phyloP scores from a whole-genome alignment of 176 grass and related monocot species.

The Bolboschoenus planiculmis region DNA sequence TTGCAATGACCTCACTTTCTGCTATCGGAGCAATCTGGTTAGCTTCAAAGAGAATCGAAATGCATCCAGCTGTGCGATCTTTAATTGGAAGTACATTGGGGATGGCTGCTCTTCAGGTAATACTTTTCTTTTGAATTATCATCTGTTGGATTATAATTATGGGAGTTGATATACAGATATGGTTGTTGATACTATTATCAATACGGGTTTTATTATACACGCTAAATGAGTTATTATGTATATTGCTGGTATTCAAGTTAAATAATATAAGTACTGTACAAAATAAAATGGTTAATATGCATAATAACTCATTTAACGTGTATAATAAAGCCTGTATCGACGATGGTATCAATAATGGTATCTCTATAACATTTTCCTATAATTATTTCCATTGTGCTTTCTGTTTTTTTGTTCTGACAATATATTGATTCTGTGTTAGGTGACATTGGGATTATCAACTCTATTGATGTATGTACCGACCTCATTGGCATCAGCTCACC shows the following conservation, averaged over 20 bases:
- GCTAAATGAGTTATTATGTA: too few relatives aligned
- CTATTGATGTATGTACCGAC: conserved; percentile 80
- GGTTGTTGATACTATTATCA: too few relatives aligned
- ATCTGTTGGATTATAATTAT: background rate
- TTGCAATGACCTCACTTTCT: conserved; percentile 58
- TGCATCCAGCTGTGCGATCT: conserved; percentile 77
- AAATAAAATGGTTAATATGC: too few relatives aligned
- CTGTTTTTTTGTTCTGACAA: background rate
- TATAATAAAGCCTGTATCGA: too few relatives aligned
- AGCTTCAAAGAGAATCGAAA: conserved; percentile 57
- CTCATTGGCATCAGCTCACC: conserved; percentile 83
- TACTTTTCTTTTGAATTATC: background rate
- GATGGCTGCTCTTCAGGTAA: conserved; percentile 85
- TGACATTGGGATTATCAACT: conserved; percentile 87
- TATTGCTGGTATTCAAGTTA: too few relatives aligned
- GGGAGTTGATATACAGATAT: too few relatives aligned
- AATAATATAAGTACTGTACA: too few relatives aligned
- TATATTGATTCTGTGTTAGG: conserved; percentile 32
- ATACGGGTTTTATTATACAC: too few relatives aligned
- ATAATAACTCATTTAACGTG: too few relatives aligned
- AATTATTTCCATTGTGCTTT: background rate
- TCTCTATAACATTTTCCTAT: too few relatives aligned
- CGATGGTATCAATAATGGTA: too few relatives aligned
- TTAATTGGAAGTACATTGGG: conserved; percentile 71
- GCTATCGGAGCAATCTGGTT: conserved; percentile 69